Evolutionary conservation across 805 yeast species (phyloP).

Genomic region (Cyberlindnera maritima): DNA sequence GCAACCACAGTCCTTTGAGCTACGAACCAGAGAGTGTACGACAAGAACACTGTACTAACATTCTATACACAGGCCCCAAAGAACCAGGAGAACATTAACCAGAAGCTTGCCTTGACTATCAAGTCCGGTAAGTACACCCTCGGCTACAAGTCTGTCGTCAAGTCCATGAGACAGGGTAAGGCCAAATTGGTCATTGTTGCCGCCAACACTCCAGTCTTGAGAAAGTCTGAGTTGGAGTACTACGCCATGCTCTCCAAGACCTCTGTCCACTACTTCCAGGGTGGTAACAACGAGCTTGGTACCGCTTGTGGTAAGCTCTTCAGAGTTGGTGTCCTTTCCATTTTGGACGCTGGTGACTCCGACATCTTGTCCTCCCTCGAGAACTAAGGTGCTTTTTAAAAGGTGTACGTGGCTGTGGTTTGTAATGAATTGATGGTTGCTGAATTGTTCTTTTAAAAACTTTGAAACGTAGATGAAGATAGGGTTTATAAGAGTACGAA

Average conservation of each 20-base stretch:
- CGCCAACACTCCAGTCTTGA: constrained; percentile 99
- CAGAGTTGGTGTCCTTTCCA: constrained; percentile 97
- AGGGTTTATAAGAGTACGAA: no score
- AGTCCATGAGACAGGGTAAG: constrained; percentile 98
- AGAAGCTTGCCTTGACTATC: constrained; percentile 96
- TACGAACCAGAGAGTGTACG: no score
- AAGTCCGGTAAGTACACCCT: constrained; percentile 99
- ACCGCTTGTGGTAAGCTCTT: constrained; percentile 99
- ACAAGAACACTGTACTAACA: constrained; percentile 39
- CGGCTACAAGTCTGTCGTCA: constrained; percentile 98
- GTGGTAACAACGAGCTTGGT: constrained; percentile 99
- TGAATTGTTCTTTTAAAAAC: constrained; percentile 4
- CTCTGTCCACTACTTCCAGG: constrained; percentile 96
- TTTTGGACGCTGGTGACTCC: constrained; percentile 99
- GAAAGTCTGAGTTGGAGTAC: constrained; percentile 99
- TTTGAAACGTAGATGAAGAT: no score
- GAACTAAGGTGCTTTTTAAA: constrained; percentile 18
- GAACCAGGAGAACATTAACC: constrained; percentile 90
- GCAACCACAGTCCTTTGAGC: background rate
- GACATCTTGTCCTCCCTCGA: constrained; percentile 76
- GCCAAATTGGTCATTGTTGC: constrained; percentile 98
- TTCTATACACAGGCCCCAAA: constrained; percentile 90
- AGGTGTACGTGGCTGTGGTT: constrained; percentile 2
- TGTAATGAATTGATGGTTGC: constrained; percentile 4
- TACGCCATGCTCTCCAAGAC: constrained; percentile 99